Conservation (phyloP, 441 rosid species). For the Eruca vesicaria region DNA sequence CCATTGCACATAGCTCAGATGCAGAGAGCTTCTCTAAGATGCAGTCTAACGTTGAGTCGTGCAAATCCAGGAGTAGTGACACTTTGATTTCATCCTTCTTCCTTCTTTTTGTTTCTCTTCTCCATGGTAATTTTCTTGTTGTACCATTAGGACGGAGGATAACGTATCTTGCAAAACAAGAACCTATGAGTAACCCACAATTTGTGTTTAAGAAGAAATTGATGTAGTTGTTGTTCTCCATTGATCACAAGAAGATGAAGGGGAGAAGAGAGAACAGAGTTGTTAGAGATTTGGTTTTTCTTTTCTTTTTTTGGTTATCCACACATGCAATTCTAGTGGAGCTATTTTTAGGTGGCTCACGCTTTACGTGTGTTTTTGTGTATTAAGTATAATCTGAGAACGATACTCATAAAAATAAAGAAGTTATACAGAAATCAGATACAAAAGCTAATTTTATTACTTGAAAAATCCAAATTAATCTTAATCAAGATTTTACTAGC, state of each 20-base stretch:
- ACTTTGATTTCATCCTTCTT: slow-evolving; percentile 21
- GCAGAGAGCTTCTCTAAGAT: slow-evolving; percentile 70
- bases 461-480: background rate
- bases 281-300: background rate
- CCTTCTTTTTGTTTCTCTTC: background rate
- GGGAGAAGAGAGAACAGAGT: background rate
- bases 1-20: slow-evolving; percentile 58
- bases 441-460: background rate
- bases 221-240: slow-evolving; percentile 22
- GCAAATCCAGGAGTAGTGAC: slow-evolving; percentile 66
- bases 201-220: slow-evolving; percentile 7
- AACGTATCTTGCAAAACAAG: slow-evolving; percentile 22
- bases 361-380: slow-evolving; percentile 6
- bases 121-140: slow-evolving; percentile 1
- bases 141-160: background rate
- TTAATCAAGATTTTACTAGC: slow-evolving; percentile 17
- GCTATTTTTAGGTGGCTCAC: slow-evolving; percentile 13
- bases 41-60: slow-evolving; percentile 65
- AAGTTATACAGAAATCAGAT: background rate
- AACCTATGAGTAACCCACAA: slow-evolving; percentile 11
- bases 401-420: background rate
- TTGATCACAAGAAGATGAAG: slow-evolving; percentile 1
- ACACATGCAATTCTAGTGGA: slow-evolving; percentile 25
- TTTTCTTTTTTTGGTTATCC: background rate
- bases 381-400: too few relatives aligned